Evolutionary conservation across 225 moss, liverwort and hornwort genomes (phyloP).

Genomic region (Sphagnum tenellum): DNA sequence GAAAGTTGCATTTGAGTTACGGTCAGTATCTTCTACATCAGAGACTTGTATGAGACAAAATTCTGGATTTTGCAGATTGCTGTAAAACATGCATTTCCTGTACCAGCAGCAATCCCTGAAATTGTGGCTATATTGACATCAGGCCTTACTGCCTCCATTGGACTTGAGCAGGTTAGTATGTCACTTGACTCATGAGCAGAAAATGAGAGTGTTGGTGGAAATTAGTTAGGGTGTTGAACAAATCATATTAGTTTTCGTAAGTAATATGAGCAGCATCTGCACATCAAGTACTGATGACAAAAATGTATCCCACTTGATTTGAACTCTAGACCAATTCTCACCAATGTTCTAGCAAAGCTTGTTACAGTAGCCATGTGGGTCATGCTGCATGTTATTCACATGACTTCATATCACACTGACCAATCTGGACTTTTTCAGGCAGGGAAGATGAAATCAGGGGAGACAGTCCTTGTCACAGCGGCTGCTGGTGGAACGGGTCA

Average conservation of each 20-base stretch:
- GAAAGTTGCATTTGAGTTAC: too few relatives aligned
- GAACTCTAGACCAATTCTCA: too few relatives aligned
- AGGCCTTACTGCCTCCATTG: slow-evolving; percentile 84
- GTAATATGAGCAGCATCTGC: too few relatives aligned
- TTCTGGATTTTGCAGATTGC: slow-evolving; percentile 35
- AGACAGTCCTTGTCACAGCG: slow-evolving; percentile 89
- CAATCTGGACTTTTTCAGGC: slow-evolving; percentile 26
- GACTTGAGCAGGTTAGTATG: slow-evolving; percentile 59
- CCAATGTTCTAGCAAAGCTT: slow-evolving; percentile 4
- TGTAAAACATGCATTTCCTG: slow-evolving; percentile 33
- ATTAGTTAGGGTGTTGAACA: too few relatives aligned
- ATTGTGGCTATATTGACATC: slow-evolving; percentile 83
- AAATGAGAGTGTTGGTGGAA: too few relatives aligned
- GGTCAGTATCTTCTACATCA: too few relatives aligned
- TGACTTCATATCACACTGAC: background rate
- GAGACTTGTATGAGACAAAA: too few relatives aligned
- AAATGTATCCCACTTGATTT: too few relatives aligned
- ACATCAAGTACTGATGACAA: too few relatives aligned
- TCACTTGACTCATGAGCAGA: too few relatives aligned
- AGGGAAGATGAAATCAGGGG: slow-evolving; percentile 71
- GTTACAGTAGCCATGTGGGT: too few relatives aligned
- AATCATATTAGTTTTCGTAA: too few relatives aligned
- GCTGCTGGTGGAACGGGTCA: slow-evolving; percentile 98
- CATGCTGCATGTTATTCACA: background rate
- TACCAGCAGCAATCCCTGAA: slow-evolving; percentile 74